Percentiles rank a stretch among this genome's conserved stretches.
Evolutionary conservation across 371 early-diverging fungal species (phyloP).

Genomic region (Mortierella sp.): DNA sequence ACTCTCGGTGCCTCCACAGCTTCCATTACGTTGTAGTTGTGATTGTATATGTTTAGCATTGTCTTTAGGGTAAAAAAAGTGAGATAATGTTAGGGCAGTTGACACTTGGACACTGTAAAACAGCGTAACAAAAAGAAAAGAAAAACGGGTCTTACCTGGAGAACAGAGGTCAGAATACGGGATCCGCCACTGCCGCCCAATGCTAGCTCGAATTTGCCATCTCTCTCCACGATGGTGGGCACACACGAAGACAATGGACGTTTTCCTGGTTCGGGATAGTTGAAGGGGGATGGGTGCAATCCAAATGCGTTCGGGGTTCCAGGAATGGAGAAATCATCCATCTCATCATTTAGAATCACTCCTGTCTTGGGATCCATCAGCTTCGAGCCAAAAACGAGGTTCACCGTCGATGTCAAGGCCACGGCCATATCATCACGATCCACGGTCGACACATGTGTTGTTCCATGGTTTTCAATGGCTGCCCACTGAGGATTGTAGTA

Average conservation of each 20-base stretch:
- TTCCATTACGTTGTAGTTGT: conserved; percentile 68
- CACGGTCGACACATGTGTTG: conserved; percentile 96
- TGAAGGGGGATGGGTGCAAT: conserved; percentile 82
- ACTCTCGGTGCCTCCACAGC: conserved; percentile 85
- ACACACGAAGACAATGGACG: conserved; percentile 95
- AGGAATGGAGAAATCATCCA: conserved; percentile 98
- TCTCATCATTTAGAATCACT: conserved; percentile 96
- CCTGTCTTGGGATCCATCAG: conserved; percentile 96
- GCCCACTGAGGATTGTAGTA: conserved; percentile 87
- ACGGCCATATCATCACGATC: conserved; percentile 89
- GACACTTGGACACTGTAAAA: not conserved
- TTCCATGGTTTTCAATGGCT: conserved; percentile 89
- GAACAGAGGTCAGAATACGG: conserved; percentile 88
- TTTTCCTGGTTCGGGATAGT: conserved; percentile 88
- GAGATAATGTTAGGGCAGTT: not conserved
- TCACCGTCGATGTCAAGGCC: conserved; percentile 92
- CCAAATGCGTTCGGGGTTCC: conserved; percentile 86
- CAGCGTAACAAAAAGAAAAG: not conserved
- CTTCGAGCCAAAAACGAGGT: conserved; percentile 93
- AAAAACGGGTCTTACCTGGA: conserved; percentile 63
- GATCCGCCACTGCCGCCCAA: conserved; percentile 98
- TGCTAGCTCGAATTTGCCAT: conserved; percentile 76
- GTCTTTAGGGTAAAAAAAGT: conserved; percentile 46
- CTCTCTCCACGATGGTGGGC: conserved; percentile 85
- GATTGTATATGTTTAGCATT: conserved; percentile 81